phyloP scores from a whole-genome alignment of 2,329 filamentous ascomycete species.

The Cercospora sp. region DNA sequence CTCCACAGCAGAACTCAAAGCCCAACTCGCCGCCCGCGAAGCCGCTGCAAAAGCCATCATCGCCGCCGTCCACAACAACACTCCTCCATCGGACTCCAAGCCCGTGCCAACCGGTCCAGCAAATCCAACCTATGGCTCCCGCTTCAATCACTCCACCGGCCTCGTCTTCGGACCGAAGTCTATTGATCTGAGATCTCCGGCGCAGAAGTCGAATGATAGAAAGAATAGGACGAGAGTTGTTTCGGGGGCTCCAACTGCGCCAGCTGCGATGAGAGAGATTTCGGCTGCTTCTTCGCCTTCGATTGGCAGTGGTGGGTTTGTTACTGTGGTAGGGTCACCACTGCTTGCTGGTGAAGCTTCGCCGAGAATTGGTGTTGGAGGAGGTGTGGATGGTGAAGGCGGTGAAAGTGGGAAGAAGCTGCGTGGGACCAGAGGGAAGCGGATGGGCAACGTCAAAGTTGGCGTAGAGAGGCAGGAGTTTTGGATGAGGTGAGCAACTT shows the following conservation, averaged over 20 bases:
- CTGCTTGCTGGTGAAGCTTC: neutral
- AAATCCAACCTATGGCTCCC: neutral
- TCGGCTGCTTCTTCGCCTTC: neutral
- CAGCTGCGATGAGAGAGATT: neutral
- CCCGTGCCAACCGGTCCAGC: neutral
- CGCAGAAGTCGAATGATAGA: neutral
- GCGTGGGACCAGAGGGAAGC: neutral
- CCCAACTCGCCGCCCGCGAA: neutral
- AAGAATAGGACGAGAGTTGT: neutral
- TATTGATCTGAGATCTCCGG: neutral
- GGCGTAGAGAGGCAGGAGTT: neutral
- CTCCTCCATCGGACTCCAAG: neutral
- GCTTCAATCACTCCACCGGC: neutral
- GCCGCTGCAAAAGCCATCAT: constrained; percentile 1
- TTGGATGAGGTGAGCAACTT: neutral
- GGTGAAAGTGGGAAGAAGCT: neutral
- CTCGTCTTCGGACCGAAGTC: neutral
- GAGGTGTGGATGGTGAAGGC: too few species aligned
- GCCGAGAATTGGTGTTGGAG: neutral
- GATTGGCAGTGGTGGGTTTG: neutral
- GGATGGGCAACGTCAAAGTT: neutral
- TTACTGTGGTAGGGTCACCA: neutral
- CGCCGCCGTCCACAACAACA: neutral
- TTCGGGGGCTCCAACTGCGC: neutral
- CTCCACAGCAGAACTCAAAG: neutral